Conservation (phyloP, 2,329 filamentous ascomycete genomes). For the Aspergillus sp. region DNA sequence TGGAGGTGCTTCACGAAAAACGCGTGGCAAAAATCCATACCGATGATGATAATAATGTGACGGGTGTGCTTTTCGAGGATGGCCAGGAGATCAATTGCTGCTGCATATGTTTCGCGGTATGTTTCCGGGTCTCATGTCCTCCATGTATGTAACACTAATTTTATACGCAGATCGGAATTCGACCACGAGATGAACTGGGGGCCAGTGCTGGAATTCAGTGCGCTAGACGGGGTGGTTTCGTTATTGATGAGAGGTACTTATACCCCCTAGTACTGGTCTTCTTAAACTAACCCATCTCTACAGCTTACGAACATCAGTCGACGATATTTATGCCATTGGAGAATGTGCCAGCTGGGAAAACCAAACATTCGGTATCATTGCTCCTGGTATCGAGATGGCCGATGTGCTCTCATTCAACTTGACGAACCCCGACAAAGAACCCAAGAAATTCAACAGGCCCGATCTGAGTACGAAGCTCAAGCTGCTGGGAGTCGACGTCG, state of each 20-base stretch:
- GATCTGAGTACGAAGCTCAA: constrained; percentile 92
- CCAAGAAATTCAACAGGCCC: constrained; percentile 72
- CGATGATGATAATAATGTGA: constrained; percentile 66
- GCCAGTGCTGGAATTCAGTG: constrained; percentile 68
- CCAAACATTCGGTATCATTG: constrained; percentile 85
- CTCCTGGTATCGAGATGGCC: constrained; percentile 88
- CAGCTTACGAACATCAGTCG: constrained; percentile 65
- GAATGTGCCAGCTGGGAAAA: constrained; percentile 89
- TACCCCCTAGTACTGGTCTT: neutral
- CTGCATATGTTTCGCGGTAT: constrained; percentile 77
- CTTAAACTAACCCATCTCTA: neutral
- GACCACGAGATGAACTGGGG: constrained; percentile 75
- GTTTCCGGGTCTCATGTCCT: constrained; percentile 14
- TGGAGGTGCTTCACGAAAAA: constrained; percentile 78
- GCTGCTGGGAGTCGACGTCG: constrained; percentile 84
- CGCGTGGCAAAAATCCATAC: constrained; percentile 71
- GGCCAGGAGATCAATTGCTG: constrained; percentile 74
- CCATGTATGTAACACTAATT: constrained; percentile 2
- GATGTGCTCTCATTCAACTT: constrained; percentile 89
- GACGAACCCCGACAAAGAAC: constrained; percentile 71
- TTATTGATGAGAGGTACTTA: constrained; percentile 50
- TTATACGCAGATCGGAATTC: constrained; percentile 68
- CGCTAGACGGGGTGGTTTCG: constrained; percentile 68
- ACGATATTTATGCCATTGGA: constrained; percentile 80
- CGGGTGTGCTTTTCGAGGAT: constrained; percentile 76